Evolutionary conservation across 352 stramenopile species (phyloP).

Genomic region (Pythium brachiatum): DNA sequence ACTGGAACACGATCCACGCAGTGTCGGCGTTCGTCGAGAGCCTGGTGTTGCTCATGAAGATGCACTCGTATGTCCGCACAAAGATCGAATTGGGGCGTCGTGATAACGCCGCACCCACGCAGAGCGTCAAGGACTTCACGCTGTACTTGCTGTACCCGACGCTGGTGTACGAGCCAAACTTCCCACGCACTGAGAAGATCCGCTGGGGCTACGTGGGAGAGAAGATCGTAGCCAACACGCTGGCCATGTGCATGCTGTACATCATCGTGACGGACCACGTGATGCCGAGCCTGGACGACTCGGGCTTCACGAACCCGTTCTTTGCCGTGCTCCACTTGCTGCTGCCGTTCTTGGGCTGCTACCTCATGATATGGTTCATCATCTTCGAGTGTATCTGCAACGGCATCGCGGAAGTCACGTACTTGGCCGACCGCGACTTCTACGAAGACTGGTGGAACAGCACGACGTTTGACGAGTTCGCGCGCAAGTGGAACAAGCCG

Average conservation of each 20-base stretch:
- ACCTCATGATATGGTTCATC: constrained; percentile 95
- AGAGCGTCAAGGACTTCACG: constrained; percentile 55
- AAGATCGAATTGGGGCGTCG: constrained; percentile 57
- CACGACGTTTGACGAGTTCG: constrained; percentile 89
- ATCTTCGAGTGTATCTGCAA: constrained; percentile 98
- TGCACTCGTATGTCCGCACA: constrained; percentile 81
- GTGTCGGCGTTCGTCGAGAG: constrained; percentile 77
- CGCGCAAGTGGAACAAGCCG: constrained; percentile 96
- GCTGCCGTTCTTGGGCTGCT: constrained; percentile 93
- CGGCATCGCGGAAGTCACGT: constrained; percentile 92
- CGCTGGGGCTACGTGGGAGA: constrained; percentile 81
- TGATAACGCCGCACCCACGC: constrained; percentile 24
- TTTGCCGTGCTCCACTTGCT: constrained; percentile 81
- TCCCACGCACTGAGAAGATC: constrained; percentile 80
- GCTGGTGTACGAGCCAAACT: constrained; percentile 94
- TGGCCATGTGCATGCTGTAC: constrained; percentile 82
- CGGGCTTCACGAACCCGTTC: constrained; percentile 47
- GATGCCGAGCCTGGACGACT: constrained; percentile 76
- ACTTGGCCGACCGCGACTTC: constrained; percentile 90
- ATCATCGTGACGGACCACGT: constrained; percentile 92
- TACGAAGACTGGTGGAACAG: constrained; percentile 98
- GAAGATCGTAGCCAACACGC: constrained; percentile 75
- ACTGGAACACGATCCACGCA: constrained; percentile 74
- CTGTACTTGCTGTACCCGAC: constrained; percentile 85
- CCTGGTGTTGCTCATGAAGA: constrained; percentile 78